These are phyloP conservation scores for Saccharomyces hybrid DNA, from an alignment of 1,139 yeast species.

Conservation along the genomic window DNA sequence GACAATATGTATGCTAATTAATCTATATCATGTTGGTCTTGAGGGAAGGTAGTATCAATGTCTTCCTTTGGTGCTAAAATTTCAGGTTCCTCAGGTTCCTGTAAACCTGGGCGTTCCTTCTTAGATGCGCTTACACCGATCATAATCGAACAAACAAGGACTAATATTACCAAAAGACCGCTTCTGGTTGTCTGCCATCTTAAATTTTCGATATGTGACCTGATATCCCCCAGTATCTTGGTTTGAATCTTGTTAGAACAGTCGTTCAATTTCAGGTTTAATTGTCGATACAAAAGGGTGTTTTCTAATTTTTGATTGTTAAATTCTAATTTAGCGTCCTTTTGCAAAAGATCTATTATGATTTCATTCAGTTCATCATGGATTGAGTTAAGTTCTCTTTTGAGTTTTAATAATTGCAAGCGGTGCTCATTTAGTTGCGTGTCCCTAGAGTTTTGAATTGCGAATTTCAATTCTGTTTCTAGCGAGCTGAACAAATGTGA, in stretches of 20 bases:
- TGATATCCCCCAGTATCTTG: slow-evolving; percentile 70
- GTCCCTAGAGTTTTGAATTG: slow-evolving; percentile 67
- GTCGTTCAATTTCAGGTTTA: slow-evolving; percentile 70
- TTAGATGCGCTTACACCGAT: slow-evolving; percentile 42
- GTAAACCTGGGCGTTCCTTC: slow-evolving; percentile 26
- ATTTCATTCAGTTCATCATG: slow-evolving; percentile 74
- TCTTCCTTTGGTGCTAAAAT: neutral
- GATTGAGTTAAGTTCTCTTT: slow-evolving; percentile 60
- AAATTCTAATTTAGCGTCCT: slow-evolving; percentile 75
- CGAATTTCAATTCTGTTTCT: slow-evolving; percentile 76
- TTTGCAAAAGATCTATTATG: slow-evolving; percentile 50
- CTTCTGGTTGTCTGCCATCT: slow-evolving; percentile 92
- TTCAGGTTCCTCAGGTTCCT: slow-evolving; percentile 1
- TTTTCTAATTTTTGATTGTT: slow-evolving; percentile 85
- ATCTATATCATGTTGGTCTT: slow-evolving; percentile 1
- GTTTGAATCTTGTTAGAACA: slow-evolving; percentile 80
- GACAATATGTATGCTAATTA: neutral
- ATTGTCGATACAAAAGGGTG: slow-evolving; percentile 62
- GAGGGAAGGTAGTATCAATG: neutral
- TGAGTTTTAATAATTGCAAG: slow-evolving; percentile 53
- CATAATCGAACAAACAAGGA: slow-evolving; percentile 41
- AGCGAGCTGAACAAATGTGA: slow-evolving; percentile 87
- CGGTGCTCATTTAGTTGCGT: slow-evolving; percentile 62
- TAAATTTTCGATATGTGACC: slow-evolving; percentile 78
- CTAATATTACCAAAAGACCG: slow-evolving; percentile 43